Evolutionary conservation across 2,329 filamentous ascomycete genomes (phyloP), one percentile per base, ranked within the genome.

Genomic region (Thielaviopsis euricoi): DNA sequence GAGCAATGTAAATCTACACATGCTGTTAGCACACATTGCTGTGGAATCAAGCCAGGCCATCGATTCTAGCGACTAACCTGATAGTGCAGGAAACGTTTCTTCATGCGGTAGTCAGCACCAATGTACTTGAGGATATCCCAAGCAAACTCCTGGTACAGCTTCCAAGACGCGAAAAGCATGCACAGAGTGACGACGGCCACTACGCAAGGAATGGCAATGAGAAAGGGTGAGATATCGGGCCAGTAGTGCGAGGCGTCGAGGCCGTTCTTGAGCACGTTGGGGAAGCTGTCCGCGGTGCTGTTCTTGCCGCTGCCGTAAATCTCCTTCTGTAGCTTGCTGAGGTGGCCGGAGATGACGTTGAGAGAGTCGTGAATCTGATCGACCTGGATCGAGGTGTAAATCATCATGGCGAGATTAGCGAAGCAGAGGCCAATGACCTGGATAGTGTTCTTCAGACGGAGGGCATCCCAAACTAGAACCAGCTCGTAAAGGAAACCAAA

Each of bases 41-140:
- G 15, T 7, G 15, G 12, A 33, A 17, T 15, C 21, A 3, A 26
- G 25, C 48, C n/a, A 33, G 23, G 2, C 43, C 2, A 6, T 33
- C 26, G 12, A n/a, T 7, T 40, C 29, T 23, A 19, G 25, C 62
- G 57, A 66, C 75, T 56, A 75, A 95, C 89, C 83, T 98, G 93
- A 69, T 95, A 98, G 62, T 91, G 87, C 61, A 98, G 79, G 74
- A 95, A 98, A 63, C 93, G 84, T 73, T 90, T 85, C 79, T 96
- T 97, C 85, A 98, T 89, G 66, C 89, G 83, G 68, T 96, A 81
- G 74, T 98, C 93, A 55, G 93, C 93, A 67, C 90, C 95, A 68
- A 98, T 98, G 71, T 95, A 90, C 76, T 98, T 98, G 72, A 98
- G 89, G 67, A 98, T 98, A 59, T 93, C 93, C 93, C 93, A 98